A percentile compares a stretch with the other conserved stretches of the same genome.
Evolutionary conservation across 164 flowering plant species (phyloP).

Genomic region (Umbellularia californica): DNA sequence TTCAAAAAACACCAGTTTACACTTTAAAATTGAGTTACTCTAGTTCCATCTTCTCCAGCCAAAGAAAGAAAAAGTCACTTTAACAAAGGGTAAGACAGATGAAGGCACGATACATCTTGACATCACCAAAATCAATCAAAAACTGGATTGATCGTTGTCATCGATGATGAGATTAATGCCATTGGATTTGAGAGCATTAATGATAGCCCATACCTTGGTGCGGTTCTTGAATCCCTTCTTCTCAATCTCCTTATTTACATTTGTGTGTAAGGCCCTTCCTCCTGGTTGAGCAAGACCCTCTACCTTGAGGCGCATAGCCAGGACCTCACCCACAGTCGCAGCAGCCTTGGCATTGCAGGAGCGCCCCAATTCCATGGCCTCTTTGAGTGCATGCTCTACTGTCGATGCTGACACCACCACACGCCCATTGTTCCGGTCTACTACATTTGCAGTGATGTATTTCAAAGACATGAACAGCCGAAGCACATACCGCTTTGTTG

Average conservation of each 20-base stretch:
- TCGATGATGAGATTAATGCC: slow-evolving; percentile 70
- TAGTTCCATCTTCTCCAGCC: no score
- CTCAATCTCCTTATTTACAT: slow-evolving; percentile 72
- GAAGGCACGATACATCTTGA: no score
- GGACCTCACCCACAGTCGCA: slow-evolving; percentile 73
- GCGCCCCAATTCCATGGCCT: slow-evolving; percentile 65
- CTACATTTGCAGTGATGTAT: slow-evolving; percentile 93
- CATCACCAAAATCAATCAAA: no score
- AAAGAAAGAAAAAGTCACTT: no score
- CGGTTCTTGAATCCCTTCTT: slow-evolving; percentile 69
- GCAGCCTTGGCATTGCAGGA: slow-evolving; percentile 94
- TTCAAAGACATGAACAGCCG: slow-evolving; percentile 76
- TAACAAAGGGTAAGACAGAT: no score
- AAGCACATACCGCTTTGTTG: slow-evolving; percentile 63
- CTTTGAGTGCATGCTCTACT: slow-evolving; percentile 77
- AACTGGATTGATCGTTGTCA: slow-evolving; percentile 15
- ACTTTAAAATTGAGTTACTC: background rate
- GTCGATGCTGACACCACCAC: slow-evolving; percentile 82
- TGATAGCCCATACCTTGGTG: slow-evolving; percentile 79
- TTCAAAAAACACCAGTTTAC: no score
- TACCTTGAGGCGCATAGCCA: slow-evolving; percentile 90
- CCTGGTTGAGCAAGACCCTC: slow-evolving; percentile 75
- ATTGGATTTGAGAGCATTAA: slow-evolving; percentile 72
- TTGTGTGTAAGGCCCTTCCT: slow-evolving; percentile 65
- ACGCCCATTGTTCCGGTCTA: slow-evolving; percentile 74